Percentiles rank a stretch among this genome's conserved stretches.
phyloP scores from a whole-genome alignment of 164 flowering plant species.

The Chimonanthus salicifolius region DNA sequence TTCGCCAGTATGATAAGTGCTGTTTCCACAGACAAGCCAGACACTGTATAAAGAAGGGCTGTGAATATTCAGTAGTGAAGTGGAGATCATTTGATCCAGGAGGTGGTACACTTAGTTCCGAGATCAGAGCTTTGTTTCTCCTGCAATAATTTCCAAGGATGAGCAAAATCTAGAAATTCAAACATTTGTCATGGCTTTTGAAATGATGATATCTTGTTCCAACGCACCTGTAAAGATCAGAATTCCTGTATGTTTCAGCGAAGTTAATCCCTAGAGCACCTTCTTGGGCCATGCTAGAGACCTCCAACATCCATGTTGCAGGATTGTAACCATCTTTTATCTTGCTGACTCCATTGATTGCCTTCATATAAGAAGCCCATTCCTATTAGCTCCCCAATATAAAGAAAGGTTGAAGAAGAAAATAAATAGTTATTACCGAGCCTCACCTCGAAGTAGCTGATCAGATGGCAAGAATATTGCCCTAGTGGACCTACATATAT shows the following conservation, averaged over 20 bases:
- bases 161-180: background rate
- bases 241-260: constrained; percentile 27
- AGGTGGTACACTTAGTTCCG: constrained; percentile 32
- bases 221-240: constrained; percentile 25
- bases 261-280: constrained; percentile 23
- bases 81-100: constrained; percentile 34
- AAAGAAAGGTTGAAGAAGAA: background rate
- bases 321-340: constrained; percentile 42
- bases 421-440: background rate
- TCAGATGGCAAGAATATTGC: constrained; percentile 33
- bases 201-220: background rate
- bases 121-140: constrained; percentile 43
- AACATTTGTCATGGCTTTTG: background rate
- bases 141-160: constrained; percentile 20
- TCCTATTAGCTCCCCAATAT: background rate
- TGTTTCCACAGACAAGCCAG: constrained; percentile 55
- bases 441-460: constrained; percentile 58
- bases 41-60: constrained; percentile 39
- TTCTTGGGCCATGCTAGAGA: constrained; percentile 29
- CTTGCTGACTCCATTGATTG: constrained; percentile 27
- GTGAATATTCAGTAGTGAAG: constrained; percentile 37
- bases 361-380: constrained; percentile 17
- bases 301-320: constrained; percentile 51
- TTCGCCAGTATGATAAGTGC: constrained; percentile 43
- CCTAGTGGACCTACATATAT: constrained; percentile 58